Base-by-base conservation (phyloP, 768 basidiomycete genomes). In the Amanita subjunquillea region DNA sequence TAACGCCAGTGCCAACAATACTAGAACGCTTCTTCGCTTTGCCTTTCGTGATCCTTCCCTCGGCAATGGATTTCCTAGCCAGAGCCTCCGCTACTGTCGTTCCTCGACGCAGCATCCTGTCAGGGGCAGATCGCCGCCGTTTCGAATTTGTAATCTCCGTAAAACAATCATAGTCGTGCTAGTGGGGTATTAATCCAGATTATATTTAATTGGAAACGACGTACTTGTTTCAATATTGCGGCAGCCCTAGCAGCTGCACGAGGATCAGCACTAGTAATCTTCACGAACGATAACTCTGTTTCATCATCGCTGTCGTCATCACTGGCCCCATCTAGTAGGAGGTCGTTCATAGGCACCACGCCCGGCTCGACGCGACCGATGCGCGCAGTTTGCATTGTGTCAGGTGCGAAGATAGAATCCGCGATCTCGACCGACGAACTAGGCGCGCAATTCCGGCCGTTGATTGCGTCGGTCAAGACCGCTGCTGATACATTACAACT, bases 231-330 rank as follows among this genome's bases (percentile, higher is more conserved):
- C 59, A 96, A 72, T 54, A 96, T 93, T 0, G 93, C 93, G 32
- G 90, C 92, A n/a, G 92, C 93, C 45, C 89, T 72, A 2, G 92
- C 93, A 43, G 93, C 93, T 15, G 90, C 90, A 54, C 76, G 74
- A 2, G 93, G 88, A 65, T 95, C 88, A 20, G 80, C 78, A 54
- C 88, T 91, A 2, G 83, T 83, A 55, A 95, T 87, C 69, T 88
- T 85, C 57, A 96, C 81, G 4, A 94, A 69, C n/a, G 77, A 77
- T 12, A 70, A 65, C 46, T 79, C 77, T 15, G 66, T 59, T 6
- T 72, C 70, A 4, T 68, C 69, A 42, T 70, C 70, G 29, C 59
- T 62, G 22, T 57, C 56, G 38, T 57, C 60, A 23, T 56, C 56
- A n/a, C 48, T 54, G 6, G 58, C 15, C 1, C 9, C 34, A 36